phyloP scores from a whole-genome alignment of 2,329 filamentous ascomycete genomes.

The Alternaria sp. region DNA sequence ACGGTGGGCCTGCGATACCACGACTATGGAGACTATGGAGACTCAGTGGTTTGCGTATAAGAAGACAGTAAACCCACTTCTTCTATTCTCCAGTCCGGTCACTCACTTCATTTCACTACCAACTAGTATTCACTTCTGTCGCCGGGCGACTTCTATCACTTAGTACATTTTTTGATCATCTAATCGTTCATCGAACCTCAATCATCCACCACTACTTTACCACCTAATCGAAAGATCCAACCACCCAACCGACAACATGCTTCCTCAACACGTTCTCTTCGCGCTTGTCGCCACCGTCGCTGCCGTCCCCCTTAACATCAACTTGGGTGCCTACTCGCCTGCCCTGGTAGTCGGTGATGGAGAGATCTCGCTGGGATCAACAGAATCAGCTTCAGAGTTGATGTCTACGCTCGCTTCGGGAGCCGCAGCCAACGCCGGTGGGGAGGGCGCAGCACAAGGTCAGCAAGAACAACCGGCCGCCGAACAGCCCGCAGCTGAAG shows the following conservation, averaged over 20 bases:
- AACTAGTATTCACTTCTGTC: conserved; percentile 37
- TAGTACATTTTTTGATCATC: conserved; percentile 23
- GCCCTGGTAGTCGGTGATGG: conserved; percentile 62
- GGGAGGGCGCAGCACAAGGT: conserved; percentile 21
- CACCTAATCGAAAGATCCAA: conserved; percentile 25
- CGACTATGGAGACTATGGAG: conserved; percentile 8
- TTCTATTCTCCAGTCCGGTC: conserved; percentile 46
- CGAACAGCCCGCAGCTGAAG: conserved; percentile 12
- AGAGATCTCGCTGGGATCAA: conserved; percentile 57
- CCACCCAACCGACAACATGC: conserved; percentile 40
- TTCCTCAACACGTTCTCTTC: conserved; percentile 47
- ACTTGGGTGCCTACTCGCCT: conserved; percentile 59
- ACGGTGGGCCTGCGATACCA: conserved; percentile 15
- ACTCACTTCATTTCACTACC: conserved; percentile 46
- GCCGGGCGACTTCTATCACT: conserved; percentile 40
- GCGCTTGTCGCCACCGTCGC: conserved; percentile 45
- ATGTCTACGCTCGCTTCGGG: conserved; percentile 56
- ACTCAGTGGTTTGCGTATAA: conserved; percentile 34
- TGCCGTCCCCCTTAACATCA: conserved; percentile 59
- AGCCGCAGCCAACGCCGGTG: conserved; percentile 34
- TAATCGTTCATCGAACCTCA: conserved; percentile 6
- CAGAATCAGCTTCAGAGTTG: conserved; percentile 50
- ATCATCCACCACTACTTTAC: conserved; percentile 1
- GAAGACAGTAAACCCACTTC: conserved; percentile 27
- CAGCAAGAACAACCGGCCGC: conserved; percentile 21